These are phyloP conservation scores for Cryptosporidium xiaoi DNA, from an alignment of 169 alveolate species.

Conservation along the genomic window DNA sequence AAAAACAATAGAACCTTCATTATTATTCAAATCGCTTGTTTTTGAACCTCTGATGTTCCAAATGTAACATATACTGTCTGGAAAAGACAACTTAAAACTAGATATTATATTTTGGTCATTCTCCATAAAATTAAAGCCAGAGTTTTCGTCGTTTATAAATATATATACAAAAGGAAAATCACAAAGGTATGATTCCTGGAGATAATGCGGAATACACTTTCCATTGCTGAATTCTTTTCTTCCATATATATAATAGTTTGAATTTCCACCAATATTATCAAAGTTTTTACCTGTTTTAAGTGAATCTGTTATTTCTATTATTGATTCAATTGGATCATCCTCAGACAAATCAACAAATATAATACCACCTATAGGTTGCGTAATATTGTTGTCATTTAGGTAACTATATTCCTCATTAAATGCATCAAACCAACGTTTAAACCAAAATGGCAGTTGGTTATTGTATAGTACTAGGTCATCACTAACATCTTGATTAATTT, in stretches of 20 bases:
- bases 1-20: not conserved
- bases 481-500: not conserved
- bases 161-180: slow-evolving; percentile 61
- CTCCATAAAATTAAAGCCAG: slow-evolving; percentile 8
- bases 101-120: slow-evolving; percentile 56
- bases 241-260: slow-evolving; percentile 51
- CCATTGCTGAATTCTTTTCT: slow-evolving; percentile 3
- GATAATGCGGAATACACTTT: slow-evolving; percentile 31
- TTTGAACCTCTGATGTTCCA: slow-evolving; percentile 60
- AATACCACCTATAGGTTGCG: slow-evolving; percentile 73
- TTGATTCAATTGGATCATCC: slow-evolving; percentile 56
- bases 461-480: slow-evolving; percentile 1
- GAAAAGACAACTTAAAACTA: slow-evolving; percentile 50
- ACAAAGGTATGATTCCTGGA: slow-evolving; percentile 56
- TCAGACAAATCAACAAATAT: slow-evolving; percentile 58
- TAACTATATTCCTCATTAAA: slow-evolving; percentile 12
- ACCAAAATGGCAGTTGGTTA: slow-evolving; percentile 60
- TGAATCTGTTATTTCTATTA: slow-evolving; percentile 24
- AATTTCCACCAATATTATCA: slow-evolving; percentile 51
- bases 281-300: slow-evolving; percentile 50
- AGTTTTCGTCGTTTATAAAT: slow-evolving; percentile 45
- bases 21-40: not conserved
- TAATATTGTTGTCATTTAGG: slow-evolving; percentile 24
- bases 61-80: slow-evolving; percentile 50
- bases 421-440: slow-evolving; percentile 53